Base-by-base conservation (phyloP, 1,284 basidiomycete species). In the Moniliophthora roreri region DNA sequence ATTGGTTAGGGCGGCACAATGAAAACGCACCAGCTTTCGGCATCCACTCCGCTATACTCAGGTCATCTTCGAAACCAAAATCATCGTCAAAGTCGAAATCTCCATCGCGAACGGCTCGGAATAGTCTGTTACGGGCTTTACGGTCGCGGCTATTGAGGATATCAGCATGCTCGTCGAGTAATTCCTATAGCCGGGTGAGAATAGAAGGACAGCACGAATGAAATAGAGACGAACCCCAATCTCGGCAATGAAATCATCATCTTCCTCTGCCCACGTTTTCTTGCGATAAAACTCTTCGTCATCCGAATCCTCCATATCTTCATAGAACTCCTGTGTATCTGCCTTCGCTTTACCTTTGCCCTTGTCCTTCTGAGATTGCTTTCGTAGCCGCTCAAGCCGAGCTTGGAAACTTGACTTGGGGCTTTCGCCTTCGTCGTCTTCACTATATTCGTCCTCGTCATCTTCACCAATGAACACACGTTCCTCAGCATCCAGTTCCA, bases 191-290 rank as follows among this genome's bases (percentile, higher is more conserved):
- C 51, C 21, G 24, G 15, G 46, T 13, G 48, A 34, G 15, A 56
- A 13, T 13, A 34, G 40, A 37, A 13, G 18, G 11, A 16, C 50
- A 48, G 37, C 50, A 4, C 15, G 2, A 52, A 15, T 39, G 24
- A 48, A 34, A 41, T 26, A 54, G n/a, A n/a, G 42, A 68, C 74
- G 54, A 58, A 87, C 90, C 63, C 89, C 68, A 36, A 92, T 79
- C 13, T 78, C 63, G n/a, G 75, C 75, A 44, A 87, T 73, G 59
- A 82, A 82, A 36, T 79, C 79, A 39, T 92, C 85, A 54, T 91
- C 85, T 23, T 78, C 65, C 42, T 87, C 84, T 1, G 78, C 80
- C 80, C 82, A 84, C 0, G 77, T 71, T 52, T 64, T 60, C 50
- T 69, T 60, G 20, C 23, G 40, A 34, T 41, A 59, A 37, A 53